Percentiles rank a stretch among this genome's conserved stretches.
Conservation (phyloP, 441 rosid genomes). For the Corymbia calophylla region DNA sequence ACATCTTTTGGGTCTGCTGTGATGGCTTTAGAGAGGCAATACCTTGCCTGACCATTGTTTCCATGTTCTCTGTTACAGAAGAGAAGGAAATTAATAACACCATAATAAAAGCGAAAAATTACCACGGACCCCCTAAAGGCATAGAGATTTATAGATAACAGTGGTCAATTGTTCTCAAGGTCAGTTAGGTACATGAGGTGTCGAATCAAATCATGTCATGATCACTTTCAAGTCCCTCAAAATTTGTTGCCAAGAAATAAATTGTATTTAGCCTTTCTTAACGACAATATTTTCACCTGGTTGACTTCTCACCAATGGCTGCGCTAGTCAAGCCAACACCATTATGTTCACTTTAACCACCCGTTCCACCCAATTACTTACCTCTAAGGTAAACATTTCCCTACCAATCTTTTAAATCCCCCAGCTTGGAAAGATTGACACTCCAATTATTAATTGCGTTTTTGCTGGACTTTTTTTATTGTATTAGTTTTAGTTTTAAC, state of each 20-base stretch:
- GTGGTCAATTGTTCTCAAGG: background rate
- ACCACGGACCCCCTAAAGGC: background rate
- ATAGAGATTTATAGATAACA: background rate
- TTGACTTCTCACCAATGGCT: background rate
- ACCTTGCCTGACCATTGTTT: slow-evolving; percentile 46
- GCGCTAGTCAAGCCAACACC: background rate
- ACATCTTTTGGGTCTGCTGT: slow-evolving; percentile 73
- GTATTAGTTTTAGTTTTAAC: background rate
- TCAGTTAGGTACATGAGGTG: background rate
- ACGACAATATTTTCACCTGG: background rate
- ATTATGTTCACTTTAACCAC: background rate
- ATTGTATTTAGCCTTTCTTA: background rate
- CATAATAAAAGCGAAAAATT: background rate
- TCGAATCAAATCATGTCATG: background rate
- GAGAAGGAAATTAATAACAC: background rate
- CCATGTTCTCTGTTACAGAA: slow-evolving; percentile 49
- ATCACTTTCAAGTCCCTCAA: background rate
- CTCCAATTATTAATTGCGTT: background rate
- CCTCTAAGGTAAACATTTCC: background rate
- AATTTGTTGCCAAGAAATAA: background rate
- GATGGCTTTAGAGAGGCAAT: slow-evolving; percentile 74
- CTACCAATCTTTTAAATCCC: background rate
- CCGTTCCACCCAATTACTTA: background rate
- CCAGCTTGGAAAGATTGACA: background rate
- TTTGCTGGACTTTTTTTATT: background rate